Percentiles rank a stretch among this genome's conserved stretches.
Evolutionary conservation across 2,329 filamentous ascomycete genomes (phyloP).

Genomic region (Aspergillus transmontanensis): DNA sequence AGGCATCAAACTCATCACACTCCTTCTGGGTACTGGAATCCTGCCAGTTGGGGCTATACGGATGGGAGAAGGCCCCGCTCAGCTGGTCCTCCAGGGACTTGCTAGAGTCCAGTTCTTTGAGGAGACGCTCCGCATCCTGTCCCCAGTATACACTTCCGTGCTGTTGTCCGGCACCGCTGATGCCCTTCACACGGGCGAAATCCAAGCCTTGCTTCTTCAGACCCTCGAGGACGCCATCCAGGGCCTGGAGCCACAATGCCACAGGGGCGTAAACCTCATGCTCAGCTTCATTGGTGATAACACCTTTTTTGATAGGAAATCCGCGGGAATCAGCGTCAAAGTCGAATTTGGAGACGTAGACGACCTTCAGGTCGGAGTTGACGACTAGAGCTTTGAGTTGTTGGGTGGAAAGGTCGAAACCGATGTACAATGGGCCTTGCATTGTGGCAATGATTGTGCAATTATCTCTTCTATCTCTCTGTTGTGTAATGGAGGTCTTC

Average conservation of each 20-base stretch:
- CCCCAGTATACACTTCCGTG: constrained; percentile 97
- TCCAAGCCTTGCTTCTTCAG: constrained; percentile 71
- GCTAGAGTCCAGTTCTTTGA: constrained; percentile 62
- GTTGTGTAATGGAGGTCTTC: not conserved
- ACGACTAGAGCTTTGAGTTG: constrained; percentile 94
- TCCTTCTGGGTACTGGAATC: constrained; percentile 92
- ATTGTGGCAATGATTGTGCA: constrained; percentile 37
- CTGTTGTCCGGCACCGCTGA: constrained; percentile 94
- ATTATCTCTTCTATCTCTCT: not conserved
- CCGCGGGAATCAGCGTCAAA: constrained; percentile 83
- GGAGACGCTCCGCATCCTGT: constrained; percentile 64
- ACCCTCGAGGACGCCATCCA: constrained; percentile 79
- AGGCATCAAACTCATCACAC: constrained; percentile 82
- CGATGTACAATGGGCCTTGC: constrained; percentile 72
- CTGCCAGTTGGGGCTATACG: constrained; percentile 95
- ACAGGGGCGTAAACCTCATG: constrained; percentile 92
- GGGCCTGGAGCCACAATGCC: constrained; percentile 89
- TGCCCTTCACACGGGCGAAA: constrained; percentile 72
- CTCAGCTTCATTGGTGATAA: constrained; percentile 77
- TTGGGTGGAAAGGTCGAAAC: constrained; percentile 95
- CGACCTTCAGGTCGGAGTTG: constrained; percentile 75
- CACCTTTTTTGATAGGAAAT: constrained; percentile 85
- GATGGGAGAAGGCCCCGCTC: constrained; percentile 72
- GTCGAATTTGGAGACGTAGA: constrained; percentile 87
- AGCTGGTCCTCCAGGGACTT: constrained; percentile 74